These are phyloP conservation scores for Pholiota conissans DNA, from an alignment of 768 basidiomycete species.

Conservation along the genomic window DNA sequence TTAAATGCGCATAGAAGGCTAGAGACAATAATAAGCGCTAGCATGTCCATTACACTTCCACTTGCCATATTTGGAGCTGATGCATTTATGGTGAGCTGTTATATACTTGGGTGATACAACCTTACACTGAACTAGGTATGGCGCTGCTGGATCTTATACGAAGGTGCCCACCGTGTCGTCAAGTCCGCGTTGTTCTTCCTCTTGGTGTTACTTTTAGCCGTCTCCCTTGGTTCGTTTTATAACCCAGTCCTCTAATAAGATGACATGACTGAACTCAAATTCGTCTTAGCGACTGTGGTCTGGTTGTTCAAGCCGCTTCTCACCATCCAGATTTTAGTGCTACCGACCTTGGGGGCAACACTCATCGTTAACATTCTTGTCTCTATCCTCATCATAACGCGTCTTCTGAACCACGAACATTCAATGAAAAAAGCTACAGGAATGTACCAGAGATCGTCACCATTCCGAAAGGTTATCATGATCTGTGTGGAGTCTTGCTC, in stretches of 20 bases:
- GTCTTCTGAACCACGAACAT: not conserved
- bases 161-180: not conserved
- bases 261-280: not conserved
- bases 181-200: not conserved
- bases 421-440: not conserved
- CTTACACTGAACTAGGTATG: not conserved
- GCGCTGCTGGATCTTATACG: not conserved
- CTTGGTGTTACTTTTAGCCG: not conserved
- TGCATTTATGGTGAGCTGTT: not conserved
- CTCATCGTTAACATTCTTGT: not conserved
- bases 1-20: not conserved
- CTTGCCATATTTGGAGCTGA: not conserved
- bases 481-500: not conserved
- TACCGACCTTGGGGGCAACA: not conserved
- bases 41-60: not conserved
- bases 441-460: not conserved
- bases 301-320: not conserved
- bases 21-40: not conserved
- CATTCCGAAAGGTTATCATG: not conserved
- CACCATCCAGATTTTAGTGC: not conserved
- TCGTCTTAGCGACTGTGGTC: not conserved
- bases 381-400: not conserved
- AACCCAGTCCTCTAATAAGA: not conserved
- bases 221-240: not conserved
- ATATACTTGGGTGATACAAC: too few species aligned